These are phyloP conservation scores for Leucaena leucocephala DNA, from an alignment of 306 rosid species.

Conservation along the genomic window DNA sequence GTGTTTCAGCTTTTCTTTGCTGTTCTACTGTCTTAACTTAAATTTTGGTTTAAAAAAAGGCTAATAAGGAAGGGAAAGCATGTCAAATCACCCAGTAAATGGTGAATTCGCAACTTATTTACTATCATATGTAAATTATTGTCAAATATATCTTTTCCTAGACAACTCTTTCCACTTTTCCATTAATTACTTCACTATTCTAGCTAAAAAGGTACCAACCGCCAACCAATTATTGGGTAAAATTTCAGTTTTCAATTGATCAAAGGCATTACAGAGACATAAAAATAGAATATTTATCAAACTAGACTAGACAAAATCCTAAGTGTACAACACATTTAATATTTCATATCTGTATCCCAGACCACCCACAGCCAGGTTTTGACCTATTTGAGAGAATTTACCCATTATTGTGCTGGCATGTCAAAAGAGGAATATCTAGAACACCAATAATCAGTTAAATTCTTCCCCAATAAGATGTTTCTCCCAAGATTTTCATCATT, in stretches of 20 bases:
- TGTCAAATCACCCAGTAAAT: neutral
- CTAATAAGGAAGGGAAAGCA: neutral
- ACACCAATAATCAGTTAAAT: neutral
- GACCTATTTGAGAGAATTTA: neutral
- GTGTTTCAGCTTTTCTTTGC: too few species aligned
- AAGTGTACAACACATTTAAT: neutral
- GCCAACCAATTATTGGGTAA: neutral
- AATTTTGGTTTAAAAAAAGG: too few species aligned
- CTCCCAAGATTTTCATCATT: neutral
- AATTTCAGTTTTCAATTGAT: conserved; percentile 10
- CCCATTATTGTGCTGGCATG: neutral
- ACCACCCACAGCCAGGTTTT: neutral
- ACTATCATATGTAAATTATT: neutral
- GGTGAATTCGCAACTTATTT: neutral
- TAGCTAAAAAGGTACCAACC: neutral
- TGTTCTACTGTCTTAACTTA: too few species aligned
- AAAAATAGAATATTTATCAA: neutral
- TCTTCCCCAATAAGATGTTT: neutral
- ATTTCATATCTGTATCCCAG: neutral
- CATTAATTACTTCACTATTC: conserved; percentile 2
- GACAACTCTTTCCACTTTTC: conserved; percentile 8
- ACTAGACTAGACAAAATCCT: neutral
- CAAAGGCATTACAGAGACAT: neutral
- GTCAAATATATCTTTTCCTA: neutral
- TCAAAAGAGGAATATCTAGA: neutral